phyloP scores from a whole-genome alignment of 176 grass and related monocot genomes.

The Aechmea fasciata region DNA sequence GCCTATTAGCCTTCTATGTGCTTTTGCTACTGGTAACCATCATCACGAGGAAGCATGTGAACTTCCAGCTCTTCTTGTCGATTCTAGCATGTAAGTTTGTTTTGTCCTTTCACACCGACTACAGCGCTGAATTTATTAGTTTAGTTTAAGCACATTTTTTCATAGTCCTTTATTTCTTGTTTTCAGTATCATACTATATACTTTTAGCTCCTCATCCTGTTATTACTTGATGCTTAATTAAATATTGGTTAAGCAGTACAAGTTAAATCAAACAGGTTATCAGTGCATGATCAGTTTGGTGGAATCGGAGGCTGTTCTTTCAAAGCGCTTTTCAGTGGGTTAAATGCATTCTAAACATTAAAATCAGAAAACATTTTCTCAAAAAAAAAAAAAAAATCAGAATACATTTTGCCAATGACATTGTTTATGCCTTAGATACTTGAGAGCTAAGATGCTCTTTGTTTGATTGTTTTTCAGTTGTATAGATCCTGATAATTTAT shows the following conservation, averaged over 20 bases:
- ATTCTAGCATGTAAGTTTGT: conserved; percentile 56
- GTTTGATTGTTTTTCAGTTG: too few relatives aligned
- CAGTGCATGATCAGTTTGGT: too few relatives aligned
- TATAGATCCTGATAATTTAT: too few relatives aligned
- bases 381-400: too few relatives aligned
- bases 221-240: too few relatives aligned
- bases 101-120: background rate
- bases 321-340: background rate
- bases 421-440: background rate
- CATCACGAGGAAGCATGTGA: conserved; percentile 38
- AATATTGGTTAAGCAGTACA: too few relatives aligned
- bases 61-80: conserved; percentile 42
- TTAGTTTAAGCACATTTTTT: background rate
- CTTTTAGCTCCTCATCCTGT: too few relatives aligned
- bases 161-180: background rate
- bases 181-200: too few relatives aligned
- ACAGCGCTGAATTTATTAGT: background rate
- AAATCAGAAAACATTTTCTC: background rate
- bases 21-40: conserved; percentile 39
- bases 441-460: too few relatives aligned
- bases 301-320: background rate
- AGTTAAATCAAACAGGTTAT: too few relatives aligned
- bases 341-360: background rate
- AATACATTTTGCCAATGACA: background rate
- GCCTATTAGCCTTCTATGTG: conserved; percentile 48